Evolutionary conservation across 768 basidiomycete species (phyloP).

Genomic region (Phylloporus sp.): DNA sequence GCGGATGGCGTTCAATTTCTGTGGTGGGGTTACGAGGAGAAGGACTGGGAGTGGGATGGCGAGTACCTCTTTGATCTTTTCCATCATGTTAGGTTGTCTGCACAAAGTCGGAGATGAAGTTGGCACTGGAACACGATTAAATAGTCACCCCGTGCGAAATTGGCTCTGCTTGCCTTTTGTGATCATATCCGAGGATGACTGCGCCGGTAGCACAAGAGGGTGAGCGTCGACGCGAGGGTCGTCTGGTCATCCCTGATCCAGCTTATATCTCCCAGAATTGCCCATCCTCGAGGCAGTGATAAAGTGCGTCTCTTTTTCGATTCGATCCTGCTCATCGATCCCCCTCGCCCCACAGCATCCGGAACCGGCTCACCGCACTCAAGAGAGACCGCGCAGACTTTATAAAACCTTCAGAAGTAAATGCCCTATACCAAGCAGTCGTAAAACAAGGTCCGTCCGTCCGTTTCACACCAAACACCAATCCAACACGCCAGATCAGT

Average conservation of each 20-base stretch:
- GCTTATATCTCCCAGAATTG: slow-evolving; percentile 56
- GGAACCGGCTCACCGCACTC: slow-evolving; percentile 89
- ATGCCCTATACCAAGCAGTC: slow-evolving; percentile 86
- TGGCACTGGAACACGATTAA: slow-evolving; percentile 21
- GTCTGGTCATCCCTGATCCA: slow-evolving; percentile 5
- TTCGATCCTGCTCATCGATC: not conserved
- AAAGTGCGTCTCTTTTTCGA: slow-evolving; percentile 48
- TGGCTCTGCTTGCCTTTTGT: slow-evolving; percentile 30
- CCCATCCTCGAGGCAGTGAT: slow-evolving; percentile 93
- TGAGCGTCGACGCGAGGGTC: slow-evolving; percentile 23
- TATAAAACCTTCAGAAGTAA: slow-evolving; percentile 90
- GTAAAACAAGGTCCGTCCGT: slow-evolving; percentile 76
- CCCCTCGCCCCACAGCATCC: slow-evolving; percentile 56
- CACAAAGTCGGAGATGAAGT: slow-evolving; percentile 7
- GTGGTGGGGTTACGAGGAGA: not conserved
- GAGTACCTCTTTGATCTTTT: slow-evolving; percentile 45
- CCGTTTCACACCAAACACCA: no score
- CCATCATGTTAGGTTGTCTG: slow-evolving; percentile 31
- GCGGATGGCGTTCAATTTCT: slow-evolving; percentile 79
- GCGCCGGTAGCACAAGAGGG: slow-evolving; percentile 78
- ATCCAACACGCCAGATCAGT: slow-evolving; percentile 42
- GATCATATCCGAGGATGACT: slow-evolving; percentile 46
- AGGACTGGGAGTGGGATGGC: rapidly evolving
- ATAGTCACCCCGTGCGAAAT: slow-evolving; percentile 34
- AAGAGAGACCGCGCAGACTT: slow-evolving; percentile 92